Evolutionary conservation across 2,329 filamentous ascomycete species (phyloP), one percentile per base, ranked within the genome.

Genomic region (Monosporascus sp.): DNA sequence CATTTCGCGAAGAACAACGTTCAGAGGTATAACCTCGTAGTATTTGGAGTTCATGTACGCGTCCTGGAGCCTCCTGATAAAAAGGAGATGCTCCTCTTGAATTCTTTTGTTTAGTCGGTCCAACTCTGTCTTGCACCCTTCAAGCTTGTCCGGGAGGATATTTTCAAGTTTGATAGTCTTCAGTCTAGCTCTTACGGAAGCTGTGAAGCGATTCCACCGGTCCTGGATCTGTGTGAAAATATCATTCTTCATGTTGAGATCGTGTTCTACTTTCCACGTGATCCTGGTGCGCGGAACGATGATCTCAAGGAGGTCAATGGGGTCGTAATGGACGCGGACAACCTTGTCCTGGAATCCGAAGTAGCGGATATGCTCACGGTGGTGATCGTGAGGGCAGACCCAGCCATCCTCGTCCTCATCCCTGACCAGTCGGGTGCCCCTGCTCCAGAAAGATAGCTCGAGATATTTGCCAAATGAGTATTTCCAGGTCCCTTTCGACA

Each of bases 401-500:
- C 66, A 69, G 22, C 63, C 64, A 41, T 60, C 63, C 2, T 52
- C 58, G 20, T 62, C 75, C 38, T 89, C 77, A 27, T 85, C 83
- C 46, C 87, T 84, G 59, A 82, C 85, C 61, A 86, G 84, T 65
- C 85, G 88, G 48, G 97, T 74, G 38, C 90, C 88, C 43, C 84
- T 88, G 65, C 92, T 93, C 92, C 93, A 99, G 69, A 97, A 97
- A 2, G 92, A 91, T 18, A 99, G 77, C 70, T 99, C 94, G n/a
- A 99, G 78, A 64, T 97, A 99, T 70, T 99, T 99, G 11, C 90
- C 94, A 65, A 99, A 96, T 0, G 94, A 99, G 68, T 99, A 99
- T 68, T 95, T 97, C 89, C 91, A 99, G 0, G 92, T 95, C 63
- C 85, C 91, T 52, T 91, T 85, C 1, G 93, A 97, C 90, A 99